Evolutionary conservation across 257 asterid genomes (phyloP), one percentile per base, ranked within the genome.

Genomic region (Eustoma russellianum): DNA sequence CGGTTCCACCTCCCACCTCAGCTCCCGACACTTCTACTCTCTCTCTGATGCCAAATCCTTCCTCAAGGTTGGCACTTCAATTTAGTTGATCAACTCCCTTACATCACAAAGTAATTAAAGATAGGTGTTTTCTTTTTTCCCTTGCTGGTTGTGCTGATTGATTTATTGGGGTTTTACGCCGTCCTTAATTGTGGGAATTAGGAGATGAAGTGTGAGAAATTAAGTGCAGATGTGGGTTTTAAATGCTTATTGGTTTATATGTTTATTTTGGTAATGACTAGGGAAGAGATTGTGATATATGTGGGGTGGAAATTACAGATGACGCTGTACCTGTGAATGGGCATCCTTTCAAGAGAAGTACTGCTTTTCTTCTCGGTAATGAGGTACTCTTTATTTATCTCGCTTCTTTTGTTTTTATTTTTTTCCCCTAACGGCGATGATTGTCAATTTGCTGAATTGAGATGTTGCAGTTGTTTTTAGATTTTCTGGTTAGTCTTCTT

Each of bases 241-340:
- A 38, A 38, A 38, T 38, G 43, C 5, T 38, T 8, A 10, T 57
- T 60, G 64, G 16, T 54, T 10, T 40, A 24, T 41, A 46, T n/a
- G n/a, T 28, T 53, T 48, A 17, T 38, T 34, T 18, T 61, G 52
- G 3, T 34, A 15, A 41, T 41, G 48, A 60, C 35, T 65, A 92
- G 98, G 98, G 87, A 62, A 82, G 65, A 78, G 87, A 76, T 64
- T 85, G 94, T 51, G 97, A 92, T 68, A 85, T 92, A 59, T 92
- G 97, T 67, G 97, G 98, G 17, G 99, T 92, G 63, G 99, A 92
- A 79, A 92, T 92, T 43, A 83, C 88, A 2, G 99, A 85, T 44
- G 64, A 61, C 53, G 93, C 97, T 13, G 54, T 64, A 49, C 69
- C 97, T 7, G 95, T 92, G 45, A 85, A 81, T 57, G 76, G 74